A percentile compares a stretch with the other conserved stretches of the same genome.
Evolutionary conservation across 257 asterid genomes (phyloP).

Genomic region (Gynochthodes officinalis): DNA sequence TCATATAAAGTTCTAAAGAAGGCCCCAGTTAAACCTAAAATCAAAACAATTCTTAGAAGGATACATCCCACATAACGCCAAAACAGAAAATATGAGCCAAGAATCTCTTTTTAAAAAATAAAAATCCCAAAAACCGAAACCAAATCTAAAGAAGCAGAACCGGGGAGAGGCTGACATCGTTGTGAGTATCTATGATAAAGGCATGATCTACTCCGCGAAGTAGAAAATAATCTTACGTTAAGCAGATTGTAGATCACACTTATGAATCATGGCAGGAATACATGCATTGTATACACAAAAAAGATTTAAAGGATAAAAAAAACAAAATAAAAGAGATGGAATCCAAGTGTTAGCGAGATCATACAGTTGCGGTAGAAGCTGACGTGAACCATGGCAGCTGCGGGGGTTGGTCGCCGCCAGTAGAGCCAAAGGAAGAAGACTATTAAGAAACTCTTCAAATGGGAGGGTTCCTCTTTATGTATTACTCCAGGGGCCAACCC

Average conservation of each 20-base stretch:
- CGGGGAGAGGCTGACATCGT: background rate
- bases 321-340: background rate
- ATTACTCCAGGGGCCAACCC: background rate
- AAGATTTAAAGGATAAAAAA: background rate
- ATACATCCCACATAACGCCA: too few species aligned
- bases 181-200: background rate
- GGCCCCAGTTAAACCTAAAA: background rate
- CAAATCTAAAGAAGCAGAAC: background rate
- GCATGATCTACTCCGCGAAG: background rate
- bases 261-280: background rate
- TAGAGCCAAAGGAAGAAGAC: background rate
- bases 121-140: background rate
- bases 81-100: background rate
- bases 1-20: background rate
- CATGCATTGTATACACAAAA: background rate
- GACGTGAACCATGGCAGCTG: constrained; percentile 35
- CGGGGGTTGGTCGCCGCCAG: background rate
- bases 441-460: background rate
- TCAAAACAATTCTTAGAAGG: background rate
- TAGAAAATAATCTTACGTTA: background rate
- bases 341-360: background rate
- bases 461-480: background rate
- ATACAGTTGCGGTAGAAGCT: constrained; percentile 37
- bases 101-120: background rate
- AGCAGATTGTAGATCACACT: background rate